Conservation (phyloP, 2,329 filamentous ascomycete species). For the Fusarium sublunatum region DNA sequence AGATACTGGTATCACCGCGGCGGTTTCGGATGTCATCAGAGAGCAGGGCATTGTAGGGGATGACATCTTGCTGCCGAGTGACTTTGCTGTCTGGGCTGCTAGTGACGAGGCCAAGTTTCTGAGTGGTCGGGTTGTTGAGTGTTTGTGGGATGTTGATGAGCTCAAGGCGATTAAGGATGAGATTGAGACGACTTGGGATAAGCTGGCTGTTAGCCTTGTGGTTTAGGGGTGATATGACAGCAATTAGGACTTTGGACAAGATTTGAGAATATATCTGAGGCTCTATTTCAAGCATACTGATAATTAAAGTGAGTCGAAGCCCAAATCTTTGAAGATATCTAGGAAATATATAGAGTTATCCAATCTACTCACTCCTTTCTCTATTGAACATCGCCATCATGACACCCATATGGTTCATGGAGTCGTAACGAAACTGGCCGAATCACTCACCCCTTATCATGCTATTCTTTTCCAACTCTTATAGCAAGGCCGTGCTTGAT, state of each 20-base stretch:
- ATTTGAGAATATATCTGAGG: too few relatives aligned
- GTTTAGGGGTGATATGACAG: not conserved
- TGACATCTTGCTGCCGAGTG: slow-evolving; percentile 50
- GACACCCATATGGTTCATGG: too few relatives aligned
- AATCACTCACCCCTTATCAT: not conserved
- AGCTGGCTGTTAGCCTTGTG: slow-evolving; percentile 36
- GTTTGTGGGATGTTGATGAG: slow-evolving; percentile 64
- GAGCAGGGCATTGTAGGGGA: slow-evolving; percentile 27
- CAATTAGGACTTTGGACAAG: too few relatives aligned
- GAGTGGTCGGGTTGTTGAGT: slow-evolving; percentile 59
- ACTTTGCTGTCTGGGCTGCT: slow-evolving; percentile 59
- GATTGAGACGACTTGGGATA: slow-evolving; percentile 42
- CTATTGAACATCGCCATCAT: too few relatives aligned
- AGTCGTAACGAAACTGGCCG: not conserved
- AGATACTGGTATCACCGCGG: slow-evolving; percentile 46
- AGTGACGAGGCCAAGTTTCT: slow-evolving; percentile 60
- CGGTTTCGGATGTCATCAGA: slow-evolving; percentile 19
- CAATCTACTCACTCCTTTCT: too few relatives aligned
- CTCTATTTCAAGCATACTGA: too few relatives aligned
- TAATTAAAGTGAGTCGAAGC: too few relatives aligned
- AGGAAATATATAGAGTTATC: too few relatives aligned
- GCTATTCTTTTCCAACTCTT: too few relatives aligned
- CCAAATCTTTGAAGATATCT: too few relatives aligned
- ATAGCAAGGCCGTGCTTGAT: not conserved
- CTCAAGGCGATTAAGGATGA: slow-evolving; percentile 54